These are phyloP conservation scores for Pestalotiopsis sp. DNA, from an alignment of 2,329 filamentous ascomycete genomes.

Conservation along the genomic window DNA sequence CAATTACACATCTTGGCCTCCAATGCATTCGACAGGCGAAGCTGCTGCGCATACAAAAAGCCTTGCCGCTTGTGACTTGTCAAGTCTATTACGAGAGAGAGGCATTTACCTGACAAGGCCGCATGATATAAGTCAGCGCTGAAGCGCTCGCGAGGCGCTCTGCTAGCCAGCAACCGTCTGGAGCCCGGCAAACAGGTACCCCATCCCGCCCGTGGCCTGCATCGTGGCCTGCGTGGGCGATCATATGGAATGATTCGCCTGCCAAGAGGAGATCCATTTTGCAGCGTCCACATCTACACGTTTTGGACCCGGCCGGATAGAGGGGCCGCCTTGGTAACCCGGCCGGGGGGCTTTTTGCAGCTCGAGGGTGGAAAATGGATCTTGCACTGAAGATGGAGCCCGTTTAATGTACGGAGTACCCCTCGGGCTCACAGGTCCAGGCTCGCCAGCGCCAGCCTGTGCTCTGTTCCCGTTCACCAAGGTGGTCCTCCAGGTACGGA, in stretches of 20 bases:
- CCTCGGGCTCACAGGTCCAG: not conserved
- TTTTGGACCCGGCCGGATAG: not conserved
- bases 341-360: not conserved
- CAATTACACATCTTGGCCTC: too few relatives aligned
- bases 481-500: conserved; percentile 10
- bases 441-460: not conserved
- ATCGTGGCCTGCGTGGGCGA: not conserved
- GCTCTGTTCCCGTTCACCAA: not conserved
- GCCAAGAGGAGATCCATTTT: not conserved
- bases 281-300: not conserved
- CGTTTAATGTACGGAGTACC: not conserved
- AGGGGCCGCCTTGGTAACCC: not conserved
- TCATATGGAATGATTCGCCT: not conserved
- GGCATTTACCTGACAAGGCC: not conserved
- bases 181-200: not conserved
- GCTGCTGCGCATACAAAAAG: too few relatives aligned
- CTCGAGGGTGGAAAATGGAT: not conserved
- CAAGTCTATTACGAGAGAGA: not conserved
- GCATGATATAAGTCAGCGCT: not conserved
- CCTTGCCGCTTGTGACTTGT: not conserved
- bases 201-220: not conserved
- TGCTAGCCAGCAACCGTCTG: not conserved
- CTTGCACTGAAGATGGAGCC: not conserved
- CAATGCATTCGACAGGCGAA: too few relatives aligned
- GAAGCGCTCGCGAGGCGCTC: not conserved